A percentile compares a stretch with the other conserved stretches of the same genome.
phyloP scores from a whole-genome alignment of 495 filamentous ascomycete genomes.

The Xanthoparmelia taractica region DNA sequence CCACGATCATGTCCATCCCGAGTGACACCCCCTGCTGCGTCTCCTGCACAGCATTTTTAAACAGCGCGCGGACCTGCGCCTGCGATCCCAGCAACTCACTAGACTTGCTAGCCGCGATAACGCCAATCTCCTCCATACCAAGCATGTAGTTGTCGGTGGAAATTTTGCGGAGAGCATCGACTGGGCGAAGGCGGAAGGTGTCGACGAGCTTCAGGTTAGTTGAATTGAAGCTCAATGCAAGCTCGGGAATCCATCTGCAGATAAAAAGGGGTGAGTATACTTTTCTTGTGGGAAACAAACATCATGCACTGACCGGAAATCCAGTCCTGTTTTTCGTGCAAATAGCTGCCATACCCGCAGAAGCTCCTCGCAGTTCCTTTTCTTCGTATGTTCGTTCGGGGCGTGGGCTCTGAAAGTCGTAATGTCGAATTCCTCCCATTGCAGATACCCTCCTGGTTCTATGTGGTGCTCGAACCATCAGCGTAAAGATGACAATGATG shows the following conservation, averaged over 20 bases:
- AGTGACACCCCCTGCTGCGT: too few relatives aligned
- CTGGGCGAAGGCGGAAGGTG: not conserved
- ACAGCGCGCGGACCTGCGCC: not conserved
- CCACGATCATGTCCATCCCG: too few relatives aligned
- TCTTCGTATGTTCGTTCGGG: not conserved
- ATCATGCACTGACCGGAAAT: not conserved
- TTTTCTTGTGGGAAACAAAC: not conserved
- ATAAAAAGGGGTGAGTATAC: not conserved
- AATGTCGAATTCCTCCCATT: constrained; percentile 6
- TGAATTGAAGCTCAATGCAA: not conserved
- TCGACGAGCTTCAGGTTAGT: not conserved
- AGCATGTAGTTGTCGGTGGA: not conserved
- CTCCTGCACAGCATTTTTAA: not conserved
- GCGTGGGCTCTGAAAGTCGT: not conserved
- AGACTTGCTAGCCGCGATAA: not conserved
- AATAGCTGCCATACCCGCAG: not conserved
- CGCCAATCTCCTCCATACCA: not conserved
- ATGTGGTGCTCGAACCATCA: not conserved
- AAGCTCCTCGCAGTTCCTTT: not conserved
- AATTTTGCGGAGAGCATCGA: not conserved
- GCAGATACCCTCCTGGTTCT: constrained; percentile 13
- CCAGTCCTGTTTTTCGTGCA: not conserved
- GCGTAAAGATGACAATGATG: not conserved
- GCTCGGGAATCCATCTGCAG: not conserved
- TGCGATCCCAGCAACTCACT: not conserved